Base-by-base conservation (phyloP, 1,284 basidiomycete species). In the Ganoderma multipileum region DNA sequence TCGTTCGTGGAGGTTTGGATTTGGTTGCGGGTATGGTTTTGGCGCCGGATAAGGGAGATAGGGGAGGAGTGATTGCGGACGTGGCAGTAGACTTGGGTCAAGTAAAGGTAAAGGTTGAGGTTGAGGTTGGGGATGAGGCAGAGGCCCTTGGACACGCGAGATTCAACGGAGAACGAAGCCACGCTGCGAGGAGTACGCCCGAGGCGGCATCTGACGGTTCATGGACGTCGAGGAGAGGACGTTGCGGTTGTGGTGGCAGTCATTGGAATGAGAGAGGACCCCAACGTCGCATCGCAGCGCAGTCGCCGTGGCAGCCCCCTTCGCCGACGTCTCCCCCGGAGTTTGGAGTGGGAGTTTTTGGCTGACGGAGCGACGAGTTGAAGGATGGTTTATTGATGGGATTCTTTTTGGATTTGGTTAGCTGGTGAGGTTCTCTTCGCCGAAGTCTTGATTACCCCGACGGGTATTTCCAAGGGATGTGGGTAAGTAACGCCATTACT, bases 361-460 rank as follows among this genome's bases (percentile, higher is more conserved):
- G 81, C 84, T 89, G 84, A 83, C 82, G 89, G 89, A 84, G 83
- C 85, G 87, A 86, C 80, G 86, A 90, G 88, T 85, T 85, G 87
- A 87, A 90, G 90, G 90, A 92, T 89, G 76, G 81, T 79, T 60
- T 81, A 92, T 92, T 93, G 89, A 93, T 91, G 87, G 89, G 89
- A 89, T 90, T 93, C 83, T 81, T 85, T 88, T 90, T 89, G 88
- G 89, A 88, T 84, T 89, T 86, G 71, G 86, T 86, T 89, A 96
- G 95, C 93, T 92, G 95, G 95, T 85, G 93, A 97, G 86, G 96
- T 99, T 79, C 91, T 97, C 80, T 99, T 99, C 89, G 95, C 97
- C 86, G 97, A 99, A 89, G 96, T 99, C 73, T 90, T 99, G 77
- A 86, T 96, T 74, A 97, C 97, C 11, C 97, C 97, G 11, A 97